These are phyloP conservation scores for Cenococcum geophilum DNA, from an alignment of 495 filamentous ascomycete genomes.

Conservation along the genomic window DNA sequence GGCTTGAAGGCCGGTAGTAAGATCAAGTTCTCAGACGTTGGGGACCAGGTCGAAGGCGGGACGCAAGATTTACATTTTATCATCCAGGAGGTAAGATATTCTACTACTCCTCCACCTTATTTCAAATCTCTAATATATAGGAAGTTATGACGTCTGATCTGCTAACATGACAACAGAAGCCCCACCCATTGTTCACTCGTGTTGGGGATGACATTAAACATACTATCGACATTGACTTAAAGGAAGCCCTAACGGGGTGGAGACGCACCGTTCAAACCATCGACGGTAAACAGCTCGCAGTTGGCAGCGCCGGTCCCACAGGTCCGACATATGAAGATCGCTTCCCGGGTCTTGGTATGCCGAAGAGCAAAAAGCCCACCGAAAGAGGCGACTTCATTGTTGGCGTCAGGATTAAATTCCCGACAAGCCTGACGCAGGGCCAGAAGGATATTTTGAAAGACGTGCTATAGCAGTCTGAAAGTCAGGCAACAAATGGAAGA, in stretches of 20 bases:
- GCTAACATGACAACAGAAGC: slow-evolving; percentile 53
- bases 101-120: background rate
- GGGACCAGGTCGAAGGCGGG: slow-evolving; percentile 95
- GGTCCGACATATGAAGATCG: slow-evolving; percentile 69
- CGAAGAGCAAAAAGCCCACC: slow-evolving; percentile 76
- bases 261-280: slow-evolving; percentile 85
- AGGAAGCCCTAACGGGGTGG: slow-evolving; percentile 97
- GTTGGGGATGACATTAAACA: slow-evolving; percentile 78
- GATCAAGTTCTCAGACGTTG: slow-evolving; percentile 93
- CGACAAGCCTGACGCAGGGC: slow-evolving; percentile 58
- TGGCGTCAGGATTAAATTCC: slow-evolving; percentile 88
- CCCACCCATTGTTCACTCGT: slow-evolving; percentile 72
- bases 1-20: slow-evolving; percentile 93
- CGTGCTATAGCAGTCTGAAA: background rate
- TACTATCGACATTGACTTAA: slow-evolving; percentile 75
- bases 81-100: slow-evolving; percentile 72
- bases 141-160: background rate
- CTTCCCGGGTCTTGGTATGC: slow-evolving; percentile 87
- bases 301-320: slow-evolving; percentile 76
- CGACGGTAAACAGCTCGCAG: slow-evolving; percentile 72
- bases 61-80: slow-evolving; percentile 94
- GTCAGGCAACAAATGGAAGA: background rate
- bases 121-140: no score
- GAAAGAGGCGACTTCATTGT: slow-evolving; percentile 83
- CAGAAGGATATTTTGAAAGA: slow-evolving; percentile 75